Evolutionary conservation across 2,329 filamentous ascomycete genomes (phyloP).

Genomic region (Aureobasidium sp.): DNA sequence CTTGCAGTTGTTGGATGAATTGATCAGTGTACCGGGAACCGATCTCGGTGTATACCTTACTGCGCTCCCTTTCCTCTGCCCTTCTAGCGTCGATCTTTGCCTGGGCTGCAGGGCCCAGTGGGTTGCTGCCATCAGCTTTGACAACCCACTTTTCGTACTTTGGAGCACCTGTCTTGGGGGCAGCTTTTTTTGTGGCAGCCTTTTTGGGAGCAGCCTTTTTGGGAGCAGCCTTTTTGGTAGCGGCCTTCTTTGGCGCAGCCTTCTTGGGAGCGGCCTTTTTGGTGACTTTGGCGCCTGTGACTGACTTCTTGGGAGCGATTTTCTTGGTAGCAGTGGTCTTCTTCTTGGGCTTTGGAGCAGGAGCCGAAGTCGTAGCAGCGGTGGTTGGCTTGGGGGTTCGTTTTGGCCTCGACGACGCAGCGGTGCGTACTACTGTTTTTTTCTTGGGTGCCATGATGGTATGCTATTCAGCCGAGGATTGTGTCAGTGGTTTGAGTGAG

Average conservation of each 20-base stretch:
- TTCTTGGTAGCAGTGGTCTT: conserved; percentile 8
- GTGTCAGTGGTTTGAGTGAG: background rate
- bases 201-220: background rate
- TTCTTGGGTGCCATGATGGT: background rate
- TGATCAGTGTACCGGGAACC: background rate
- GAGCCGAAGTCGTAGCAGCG: background rate
- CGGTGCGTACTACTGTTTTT: background rate
- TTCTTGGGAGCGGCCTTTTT: background rate
- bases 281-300: background rate
- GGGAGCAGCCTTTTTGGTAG: background rate
- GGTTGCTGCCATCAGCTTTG: background rate
- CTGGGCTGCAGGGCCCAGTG: background rate
- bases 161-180: background rate
- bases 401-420: background rate
- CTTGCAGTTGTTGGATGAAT: background rate
- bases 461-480: background rate
- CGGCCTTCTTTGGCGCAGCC: background rate
- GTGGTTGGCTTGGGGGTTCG: background rate
- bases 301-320: conserved; percentile 7
- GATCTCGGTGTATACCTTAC: background rate
- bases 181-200: background rate
- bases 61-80: background rate
- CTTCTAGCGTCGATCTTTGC: background rate
- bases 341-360: background rate
- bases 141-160: background rate